A percentile compares a stretch with the other conserved stretches of the same genome.
These are phyloP conservation scores for Phalaenopsis aphrodite DNA, from an alignment of 106 monocot species.

Conservation along the genomic window DNA sequence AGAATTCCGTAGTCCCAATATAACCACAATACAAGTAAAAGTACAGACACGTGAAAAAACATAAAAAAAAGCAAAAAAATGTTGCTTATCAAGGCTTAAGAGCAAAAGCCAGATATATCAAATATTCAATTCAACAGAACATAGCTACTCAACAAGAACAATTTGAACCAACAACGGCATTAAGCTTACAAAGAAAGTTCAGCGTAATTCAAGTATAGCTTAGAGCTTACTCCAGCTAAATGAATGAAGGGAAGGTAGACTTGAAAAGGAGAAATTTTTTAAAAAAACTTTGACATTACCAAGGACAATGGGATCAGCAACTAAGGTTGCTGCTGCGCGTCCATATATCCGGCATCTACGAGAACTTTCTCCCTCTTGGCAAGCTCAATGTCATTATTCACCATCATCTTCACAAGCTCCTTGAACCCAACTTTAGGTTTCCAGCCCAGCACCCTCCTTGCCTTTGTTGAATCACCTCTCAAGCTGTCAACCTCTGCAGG, in stretches of 20 bases:
- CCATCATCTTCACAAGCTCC: constrained; percentile 94
- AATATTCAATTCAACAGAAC: neutral
- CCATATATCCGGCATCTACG: constrained; percentile 76
- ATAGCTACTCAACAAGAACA: neutral
- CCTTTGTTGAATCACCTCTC: constrained; percentile 80
- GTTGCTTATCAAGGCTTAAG: neutral
- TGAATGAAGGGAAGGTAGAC: neutral
- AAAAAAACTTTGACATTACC: neutral
- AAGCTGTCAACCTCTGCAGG: constrained; percentile 91
- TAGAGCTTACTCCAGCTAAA: neutral
- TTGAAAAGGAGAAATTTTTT: neutral
- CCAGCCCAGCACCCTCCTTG: constrained; percentile 66
- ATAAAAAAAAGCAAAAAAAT: neutral
- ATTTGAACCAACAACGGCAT: neutral
- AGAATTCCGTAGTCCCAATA: neutral
- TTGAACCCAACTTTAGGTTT: constrained; percentile 83
- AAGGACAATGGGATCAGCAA: neutral
- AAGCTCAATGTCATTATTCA: constrained; percentile 61
- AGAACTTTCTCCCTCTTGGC: constrained; percentile 91
- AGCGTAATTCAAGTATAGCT: neutral
- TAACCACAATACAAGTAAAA: neutral
- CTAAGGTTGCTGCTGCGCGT: constrained; percentile 76
- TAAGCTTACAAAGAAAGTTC: neutral
- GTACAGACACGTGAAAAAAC: neutral
- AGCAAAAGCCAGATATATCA: neutral